Evolutionary conservation across 1,284 basidiomycete genomes (phyloP), one percentile per base, ranked within the genome.

Genomic region (Pseudozyma flocculosa): DNA sequence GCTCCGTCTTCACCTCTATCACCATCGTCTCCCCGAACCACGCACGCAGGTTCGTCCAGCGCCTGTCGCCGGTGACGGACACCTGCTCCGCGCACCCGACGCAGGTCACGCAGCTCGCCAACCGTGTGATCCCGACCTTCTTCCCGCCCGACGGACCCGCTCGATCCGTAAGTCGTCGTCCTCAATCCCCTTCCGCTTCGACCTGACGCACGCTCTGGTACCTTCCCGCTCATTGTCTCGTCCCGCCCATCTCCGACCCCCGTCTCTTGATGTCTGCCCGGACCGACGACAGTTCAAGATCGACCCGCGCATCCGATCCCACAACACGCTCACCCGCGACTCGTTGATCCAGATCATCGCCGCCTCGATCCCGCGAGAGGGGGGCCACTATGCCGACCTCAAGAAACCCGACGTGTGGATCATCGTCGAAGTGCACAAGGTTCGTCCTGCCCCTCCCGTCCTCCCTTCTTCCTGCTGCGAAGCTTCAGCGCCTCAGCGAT

Each of bases 261-360:
- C 37, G n/a, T 58, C 48, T 40, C 3, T 45, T 3, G 30, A 21
- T 26, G 40, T 34, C 34, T 45, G 43, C 3, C 21, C 40, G 17
- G 38, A 63, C 23, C 45, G 45, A 15, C 50, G 43, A 13, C 58
- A 60, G 47, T 70, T 70, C 50, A 65, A 69, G 18, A 70, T 72
- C 52, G 70, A 74, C 50, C 68, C 72, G 3, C 54, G 70, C 15
- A 74, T 74, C 41, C 65, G 70, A 17, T 54, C 61, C 2, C 70
- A 74, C 32, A 49, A 46, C 41, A 62, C 53, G 19, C 42, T 74
- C 14, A 63, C 63, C 21, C 60, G 72, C 17, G 58, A 62, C 37
- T 42, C 52, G 19, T 53, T 74, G 18, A 72, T 74, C 38, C 59
- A 65, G 13, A 48, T 58, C 24, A 40, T 74, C 15, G 72, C 62